Base-by-base conservation (phyloP, 2,329 filamentous ascomycete genomes). In the Paecilomyces formosus region DNA sequence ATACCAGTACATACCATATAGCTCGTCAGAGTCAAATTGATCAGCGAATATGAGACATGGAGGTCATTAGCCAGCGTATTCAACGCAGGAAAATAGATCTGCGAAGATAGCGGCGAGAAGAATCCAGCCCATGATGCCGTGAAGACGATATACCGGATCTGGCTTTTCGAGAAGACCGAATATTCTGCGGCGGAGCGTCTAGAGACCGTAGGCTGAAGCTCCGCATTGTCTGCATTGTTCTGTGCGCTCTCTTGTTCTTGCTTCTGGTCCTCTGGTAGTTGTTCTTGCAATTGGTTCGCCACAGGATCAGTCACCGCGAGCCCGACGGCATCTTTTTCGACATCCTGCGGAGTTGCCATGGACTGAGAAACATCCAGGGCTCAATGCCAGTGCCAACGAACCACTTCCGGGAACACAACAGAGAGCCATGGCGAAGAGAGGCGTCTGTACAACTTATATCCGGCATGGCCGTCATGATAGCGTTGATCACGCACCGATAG, bases 1-100 rank as follows among this genome's bases (percentile, higher is more conserved):
- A 87, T 69, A 24, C 78, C 83, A 65, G 86, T 83, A 52, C 85
- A 75, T 57, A 86, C 77, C 61, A 58, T 55, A 28, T 52, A 52
- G n/a, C 50, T 52, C 22, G 50, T 52, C 7, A 52, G 21, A 7
- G 55, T 30, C 30, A 56, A 28, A 63, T 65, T 1, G 62, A 67
- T 66, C 52, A 70, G 53, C 12, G 64, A 64, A 53, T 63, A 64
- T 7, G 65, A 64, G 22, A 69, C 65, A 31, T 65, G 56, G 15
- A 71, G 64, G 52, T 75, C 71, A 55, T 66, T 49, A 1, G 71
- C 66, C 15, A 74, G 57, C 1, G 65, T 68, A 55, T 72, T 72
- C 33, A 79, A 61, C 6, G 73, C 69, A 1, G 77, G 77, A 52
- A 76, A 74, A 60, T 77, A 78, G 55, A 79, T 78, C 60, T 76